phyloP scores from a whole-genome alignment of 2,329 filamentous ascomycete genomes.

The Colletotrichum sp. region DNA sequence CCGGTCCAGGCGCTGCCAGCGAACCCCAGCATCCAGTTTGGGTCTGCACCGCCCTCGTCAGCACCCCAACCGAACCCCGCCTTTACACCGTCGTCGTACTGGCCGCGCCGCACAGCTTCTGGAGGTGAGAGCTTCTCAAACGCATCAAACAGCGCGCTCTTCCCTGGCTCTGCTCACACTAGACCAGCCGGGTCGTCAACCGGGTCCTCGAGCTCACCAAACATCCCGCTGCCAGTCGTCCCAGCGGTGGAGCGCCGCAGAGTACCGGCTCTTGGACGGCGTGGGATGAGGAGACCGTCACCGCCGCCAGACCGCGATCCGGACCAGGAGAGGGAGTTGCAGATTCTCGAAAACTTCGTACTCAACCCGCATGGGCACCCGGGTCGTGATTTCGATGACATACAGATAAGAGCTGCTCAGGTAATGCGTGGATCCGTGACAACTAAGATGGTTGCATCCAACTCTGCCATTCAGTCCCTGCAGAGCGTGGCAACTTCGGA shows the following conservation, averaged over 20 bases:
- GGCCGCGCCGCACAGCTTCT: background rate
- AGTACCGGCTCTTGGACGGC: background rate
- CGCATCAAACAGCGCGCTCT: background rate
- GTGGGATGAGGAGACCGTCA: constrained; percentile 2
- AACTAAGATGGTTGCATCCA: constrained; percentile 53
- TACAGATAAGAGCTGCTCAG: constrained; percentile 46
- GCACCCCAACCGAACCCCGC: background rate
- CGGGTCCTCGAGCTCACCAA: background rate
- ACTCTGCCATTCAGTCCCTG: constrained; percentile 49
- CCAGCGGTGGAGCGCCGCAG: background rate
- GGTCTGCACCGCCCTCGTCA: constrained; percentile 15
- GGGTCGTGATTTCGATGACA: constrained; percentile 31
- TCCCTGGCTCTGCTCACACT: background rate
- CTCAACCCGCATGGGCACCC: background rate
- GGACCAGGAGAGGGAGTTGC: constrained; percentile 5
- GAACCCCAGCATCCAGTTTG: constrained; percentile 17
- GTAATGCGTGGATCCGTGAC: constrained; percentile 48
- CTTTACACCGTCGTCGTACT: background rate
- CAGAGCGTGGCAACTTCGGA: constrained; percentile 50
- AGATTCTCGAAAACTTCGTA: constrained; percentile 18
- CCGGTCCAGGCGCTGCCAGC: background rate
- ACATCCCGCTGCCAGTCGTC: background rate
- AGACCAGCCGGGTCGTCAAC: background rate
- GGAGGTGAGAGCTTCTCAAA: background rate
- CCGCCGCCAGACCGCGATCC: constrained; percentile 3